Conservation (phyloP, 768 basidiomycete species). For the Russula griseocarnosa region DNA sequence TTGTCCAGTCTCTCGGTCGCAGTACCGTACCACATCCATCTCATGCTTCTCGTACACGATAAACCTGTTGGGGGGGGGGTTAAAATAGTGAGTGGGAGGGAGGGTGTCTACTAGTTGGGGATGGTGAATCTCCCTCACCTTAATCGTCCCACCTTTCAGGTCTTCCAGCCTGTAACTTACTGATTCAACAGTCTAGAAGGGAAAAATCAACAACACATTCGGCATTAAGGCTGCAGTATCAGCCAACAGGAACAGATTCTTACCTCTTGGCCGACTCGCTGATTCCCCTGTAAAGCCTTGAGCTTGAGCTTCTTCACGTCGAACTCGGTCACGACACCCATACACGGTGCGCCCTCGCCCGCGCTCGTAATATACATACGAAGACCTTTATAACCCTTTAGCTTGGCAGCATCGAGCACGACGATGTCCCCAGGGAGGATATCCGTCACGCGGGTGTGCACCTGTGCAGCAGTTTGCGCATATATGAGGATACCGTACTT, state of each 20-base stretch:
- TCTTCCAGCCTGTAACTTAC: conserved; percentile 91
- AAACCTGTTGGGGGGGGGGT: conserved; percentile 29
- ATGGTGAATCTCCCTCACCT: conserved; percentile 52
- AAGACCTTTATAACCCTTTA: conserved; percentile 78
- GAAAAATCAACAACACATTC: not conserved
- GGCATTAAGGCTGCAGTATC: not conserved
- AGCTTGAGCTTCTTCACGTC: conserved; percentile 87
- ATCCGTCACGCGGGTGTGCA: conserved; percentile 71
- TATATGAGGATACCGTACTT: conserved; percentile 76
- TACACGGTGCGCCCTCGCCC: conserved; percentile 52
- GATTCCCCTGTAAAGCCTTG: conserved; percentile 80
- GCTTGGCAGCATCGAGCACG: conserved; percentile 65
- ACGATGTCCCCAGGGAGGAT: conserved; percentile 86
- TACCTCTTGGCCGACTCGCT: conserved; percentile 72
- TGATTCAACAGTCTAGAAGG: conserved; percentile 55
- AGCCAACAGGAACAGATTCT: conserved; percentile 24
- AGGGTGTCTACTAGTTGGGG: not conserved
- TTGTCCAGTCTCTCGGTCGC: not conserved
- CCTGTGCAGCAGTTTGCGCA: conserved; percentile 58
- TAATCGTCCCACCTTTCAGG: conserved; percentile 77
- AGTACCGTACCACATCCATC: not conserved
- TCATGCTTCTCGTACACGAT: conserved; percentile 34
- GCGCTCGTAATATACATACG: conserved; percentile 62
- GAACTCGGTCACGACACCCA: conserved; percentile 77
- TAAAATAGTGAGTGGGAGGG: not conserved